A percentile compares a stretch with the other conserved stretches of the same genome.
Evolutionary conservation across 306 rosid genomes (phyloP).

Genomic region (Herpetospermum pedunculosum): DNA sequence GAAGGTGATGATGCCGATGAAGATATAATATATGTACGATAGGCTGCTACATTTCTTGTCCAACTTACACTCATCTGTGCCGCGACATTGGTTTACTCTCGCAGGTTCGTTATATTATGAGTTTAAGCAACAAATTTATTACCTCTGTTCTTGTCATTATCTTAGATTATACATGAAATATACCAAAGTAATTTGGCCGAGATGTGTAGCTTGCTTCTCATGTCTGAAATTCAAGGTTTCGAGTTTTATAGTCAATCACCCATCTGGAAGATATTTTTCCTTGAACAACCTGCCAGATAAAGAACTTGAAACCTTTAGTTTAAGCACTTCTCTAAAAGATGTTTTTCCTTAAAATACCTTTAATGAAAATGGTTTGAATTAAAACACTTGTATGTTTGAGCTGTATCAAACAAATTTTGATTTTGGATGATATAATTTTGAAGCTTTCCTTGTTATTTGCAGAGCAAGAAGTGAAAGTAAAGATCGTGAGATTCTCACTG

Average conservation of each 20-base stretch:
- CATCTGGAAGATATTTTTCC: too few relatives aligned
- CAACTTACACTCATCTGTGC: slow-evolving; percentile 9
- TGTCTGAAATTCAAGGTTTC: not conserved
- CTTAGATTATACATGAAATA: not conserved
- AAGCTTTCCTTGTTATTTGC: not conserved
- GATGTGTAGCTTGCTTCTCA: not conserved
- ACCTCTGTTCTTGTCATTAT: not conserved
- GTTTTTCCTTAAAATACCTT: too few relatives aligned
- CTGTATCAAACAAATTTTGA: too few relatives aligned
- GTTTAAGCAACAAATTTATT: not conserved
- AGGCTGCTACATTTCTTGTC: slow-evolving; percentile 20
- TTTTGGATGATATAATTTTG: not conserved
- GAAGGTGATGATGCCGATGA: slow-evolving; percentile 58
- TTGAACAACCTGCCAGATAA: too few relatives aligned
- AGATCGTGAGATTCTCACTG: not conserved
- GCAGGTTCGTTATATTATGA: slow-evolving; percentile 30
- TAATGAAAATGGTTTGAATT: too few relatives aligned
- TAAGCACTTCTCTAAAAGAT: too few relatives aligned
- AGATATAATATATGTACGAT: slow-evolving; percentile 66
- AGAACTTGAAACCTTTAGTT: too few relatives aligned
- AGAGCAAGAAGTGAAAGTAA: not conserved
- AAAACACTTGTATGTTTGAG: too few relatives aligned
- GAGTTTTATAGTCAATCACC: not conserved
- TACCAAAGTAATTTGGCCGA: not conserved
- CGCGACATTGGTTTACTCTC: slow-evolving; percentile 9